These are phyloP conservation scores for Talaromyces sp. DNA, from an alignment of 2,329 filamentous ascomycete species.

Conservation along the genomic window DNA sequence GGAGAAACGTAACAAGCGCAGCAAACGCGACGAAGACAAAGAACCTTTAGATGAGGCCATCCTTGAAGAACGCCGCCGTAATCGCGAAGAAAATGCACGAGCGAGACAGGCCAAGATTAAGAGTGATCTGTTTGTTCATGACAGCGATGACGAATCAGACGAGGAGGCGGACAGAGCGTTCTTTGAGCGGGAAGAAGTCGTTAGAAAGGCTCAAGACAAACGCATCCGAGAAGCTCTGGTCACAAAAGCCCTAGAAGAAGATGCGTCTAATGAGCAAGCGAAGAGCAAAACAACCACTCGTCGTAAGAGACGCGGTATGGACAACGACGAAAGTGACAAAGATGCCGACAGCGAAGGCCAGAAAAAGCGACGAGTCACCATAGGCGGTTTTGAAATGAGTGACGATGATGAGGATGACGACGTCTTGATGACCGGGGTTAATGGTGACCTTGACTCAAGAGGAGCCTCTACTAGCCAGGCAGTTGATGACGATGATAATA, in stretches of 20 bases:
- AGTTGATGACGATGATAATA: constrained; percentile 18
- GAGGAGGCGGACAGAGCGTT: constrained; percentile 68
- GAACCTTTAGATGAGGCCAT: constrained; percentile 60
- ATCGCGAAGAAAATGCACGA: constrained; percentile 61
- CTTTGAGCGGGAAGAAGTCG: constrained; percentile 67
- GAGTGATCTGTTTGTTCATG: constrained; percentile 72
- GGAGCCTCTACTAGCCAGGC: constrained; percentile 19
- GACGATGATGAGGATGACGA: constrained; percentile 26
- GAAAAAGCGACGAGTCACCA: constrained; percentile 27
- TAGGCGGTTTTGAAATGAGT: constrained; percentile 16
- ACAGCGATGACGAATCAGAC: constrained; percentile 86
- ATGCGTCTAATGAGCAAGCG: constrained; percentile 20
- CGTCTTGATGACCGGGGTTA: constrained; percentile 25
- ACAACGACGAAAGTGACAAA: constrained; percentile 18
- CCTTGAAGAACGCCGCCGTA: constrained; percentile 55
- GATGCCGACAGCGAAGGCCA: constrained; percentile 16
- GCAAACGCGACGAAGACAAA: constrained; percentile 40
- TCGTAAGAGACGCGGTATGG: constrained; percentile 26
- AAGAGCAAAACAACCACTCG: constrained; percentile 8
- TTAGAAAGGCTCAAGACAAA: constrained; percentile 53
- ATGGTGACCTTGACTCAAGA: constrained; percentile 16
- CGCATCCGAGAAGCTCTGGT: constrained; percentile 47
- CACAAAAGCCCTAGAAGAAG: constrained; percentile 25
- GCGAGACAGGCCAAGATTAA: constrained; percentile 78
- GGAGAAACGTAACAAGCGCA: constrained; percentile 57